phyloP scores from a whole-genome alignment of 2,329 filamentous ascomycete genomes.

The Zasmidium cellare region DNA sequence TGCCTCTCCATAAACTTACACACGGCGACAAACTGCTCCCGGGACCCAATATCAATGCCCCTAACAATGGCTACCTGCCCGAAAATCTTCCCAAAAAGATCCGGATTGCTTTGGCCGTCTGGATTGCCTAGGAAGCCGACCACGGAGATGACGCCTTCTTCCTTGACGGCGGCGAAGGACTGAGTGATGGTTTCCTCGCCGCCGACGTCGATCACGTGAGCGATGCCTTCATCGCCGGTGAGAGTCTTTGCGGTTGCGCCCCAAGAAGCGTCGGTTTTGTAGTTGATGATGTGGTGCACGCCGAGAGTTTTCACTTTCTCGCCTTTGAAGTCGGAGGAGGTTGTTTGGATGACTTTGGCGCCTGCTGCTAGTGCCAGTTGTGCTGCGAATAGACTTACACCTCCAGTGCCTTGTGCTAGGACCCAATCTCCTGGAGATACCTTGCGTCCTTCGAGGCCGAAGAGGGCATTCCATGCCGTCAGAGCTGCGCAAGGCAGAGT shows the following conservation, averaged over 20 bases:
- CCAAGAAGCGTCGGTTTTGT: conserved; percentile 55
- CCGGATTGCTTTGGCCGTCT: too few relatives aligned
- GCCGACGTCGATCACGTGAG: conserved; percentile 52
- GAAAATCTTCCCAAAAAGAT: conserved; percentile 36
- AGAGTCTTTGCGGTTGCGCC: conserved; percentile 54
- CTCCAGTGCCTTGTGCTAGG: conserved; percentile 57
- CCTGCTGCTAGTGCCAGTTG: conserved; percentile 58
- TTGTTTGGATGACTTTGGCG: conserved; percentile 60
- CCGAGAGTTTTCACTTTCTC: conserved; percentile 53
- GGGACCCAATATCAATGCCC: background rate
- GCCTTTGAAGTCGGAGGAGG: conserved; percentile 52
- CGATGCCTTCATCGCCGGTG: conserved; percentile 57
- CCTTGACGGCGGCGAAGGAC: background rate
- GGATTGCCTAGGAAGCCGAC: background rate
- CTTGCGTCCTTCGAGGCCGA: background rate
- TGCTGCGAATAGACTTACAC: conserved; percentile 65
- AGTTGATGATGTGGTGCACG: conserved; percentile 60
- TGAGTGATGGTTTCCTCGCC: background rate
- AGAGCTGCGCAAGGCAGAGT: conserved; percentile 2
- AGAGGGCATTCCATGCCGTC: conserved; percentile 3
- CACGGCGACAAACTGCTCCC: background rate
- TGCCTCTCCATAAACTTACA: background rate
- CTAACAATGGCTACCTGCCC: conserved; percentile 29
- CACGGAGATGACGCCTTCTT: background rate
- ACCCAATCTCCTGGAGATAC: background rate